These are phyloP conservation scores for Penicillium glabrum DNA, from an alignment of 2,329 filamentous ascomycete genomes.

Conservation along the genomic window DNA sequence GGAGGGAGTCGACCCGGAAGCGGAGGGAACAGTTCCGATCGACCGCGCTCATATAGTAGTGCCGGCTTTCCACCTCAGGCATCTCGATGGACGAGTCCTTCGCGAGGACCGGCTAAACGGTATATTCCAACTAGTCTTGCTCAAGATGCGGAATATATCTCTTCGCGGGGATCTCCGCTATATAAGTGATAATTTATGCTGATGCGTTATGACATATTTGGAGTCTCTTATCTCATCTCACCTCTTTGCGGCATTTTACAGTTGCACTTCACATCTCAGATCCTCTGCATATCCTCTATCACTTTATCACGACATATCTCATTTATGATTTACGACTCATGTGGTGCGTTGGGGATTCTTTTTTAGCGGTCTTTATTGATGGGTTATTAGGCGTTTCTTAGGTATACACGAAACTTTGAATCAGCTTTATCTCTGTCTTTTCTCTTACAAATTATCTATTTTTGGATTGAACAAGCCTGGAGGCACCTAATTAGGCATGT, in stretches of 20 bases:
- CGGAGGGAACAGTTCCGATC: conserved; percentile 25
- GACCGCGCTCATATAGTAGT: conserved; percentile 22
- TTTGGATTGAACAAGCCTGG: neutral
- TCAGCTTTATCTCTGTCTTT: neutral
- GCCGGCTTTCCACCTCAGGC: conserved; percentile 12
- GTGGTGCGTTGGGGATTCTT: neutral
- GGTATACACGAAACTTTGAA: neutral
- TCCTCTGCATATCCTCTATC: neutral
- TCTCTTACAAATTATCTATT: no score
- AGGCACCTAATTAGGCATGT: no score
- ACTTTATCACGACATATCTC: neutral
- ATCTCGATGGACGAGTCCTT: conserved; percentile 19
- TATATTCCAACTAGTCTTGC: conserved; percentile 16
- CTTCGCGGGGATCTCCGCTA: conserved; percentile 13
- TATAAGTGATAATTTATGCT: conserved; percentile 19
- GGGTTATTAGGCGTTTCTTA: neutral
- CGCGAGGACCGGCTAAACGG: conserved; percentile 19
- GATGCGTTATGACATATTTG: neutral
- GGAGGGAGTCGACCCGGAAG: conserved; percentile 21
- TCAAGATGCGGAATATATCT: conserved; percentile 15
- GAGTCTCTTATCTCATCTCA: neutral
- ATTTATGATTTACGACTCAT: neutral
- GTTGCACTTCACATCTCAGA: neutral
- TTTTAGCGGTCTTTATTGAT: neutral
- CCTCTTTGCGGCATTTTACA: neutral